Conservation (phyloP, 2,329 filamentous ascomycete species). For the Penicillium corylophilum region DNA sequence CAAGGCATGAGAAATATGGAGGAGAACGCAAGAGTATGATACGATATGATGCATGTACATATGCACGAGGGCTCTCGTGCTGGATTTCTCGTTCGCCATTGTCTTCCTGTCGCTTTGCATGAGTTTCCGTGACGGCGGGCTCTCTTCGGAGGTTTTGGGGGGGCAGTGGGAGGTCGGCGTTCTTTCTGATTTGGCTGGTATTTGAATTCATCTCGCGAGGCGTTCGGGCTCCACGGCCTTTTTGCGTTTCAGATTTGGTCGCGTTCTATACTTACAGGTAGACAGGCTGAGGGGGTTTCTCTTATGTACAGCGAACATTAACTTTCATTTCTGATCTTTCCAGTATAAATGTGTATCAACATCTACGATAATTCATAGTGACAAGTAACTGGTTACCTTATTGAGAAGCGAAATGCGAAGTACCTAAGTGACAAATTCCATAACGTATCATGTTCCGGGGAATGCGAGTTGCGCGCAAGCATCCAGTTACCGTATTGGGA, state of each 20-base stretch:
- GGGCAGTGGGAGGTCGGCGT: conserved; percentile 31
- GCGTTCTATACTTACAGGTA: conserved; percentile 7
- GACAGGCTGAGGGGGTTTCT: not conserved
- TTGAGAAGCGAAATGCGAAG: conserved; percentile 4
- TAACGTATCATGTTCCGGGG: not conserved
- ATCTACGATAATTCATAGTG: not conserved
- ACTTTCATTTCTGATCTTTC: not conserved
- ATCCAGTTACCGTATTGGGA: conserved; percentile 22
- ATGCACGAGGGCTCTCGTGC: conserved; percentile 29
- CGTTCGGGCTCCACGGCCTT: conserved; percentile 17
- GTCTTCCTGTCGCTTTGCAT: conserved; percentile 27
- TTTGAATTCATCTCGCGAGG: conserved; percentile 27
- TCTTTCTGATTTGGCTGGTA: conserved; percentile 26
- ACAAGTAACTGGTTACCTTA: not conserved
- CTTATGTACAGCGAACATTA: conserved; percentile 2
- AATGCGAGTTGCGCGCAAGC: conserved; percentile 13
- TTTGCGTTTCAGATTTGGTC: conserved; percentile 8
- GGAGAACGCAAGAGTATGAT: conserved; percentile 17
- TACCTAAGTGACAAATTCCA: not conserved
- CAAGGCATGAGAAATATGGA: conserved; percentile 27
- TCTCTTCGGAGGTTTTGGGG: conserved; percentile 28
- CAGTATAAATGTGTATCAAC: not conserved
- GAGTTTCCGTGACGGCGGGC: conserved; percentile 17
- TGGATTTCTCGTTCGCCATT: conserved; percentile 27
- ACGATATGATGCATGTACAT: conserved; percentile 41